These are phyloP conservation scores for Coemansia sp. DNA, from an alignment of 192 early-diverging fungal species.

Conservation along the genomic window DNA sequence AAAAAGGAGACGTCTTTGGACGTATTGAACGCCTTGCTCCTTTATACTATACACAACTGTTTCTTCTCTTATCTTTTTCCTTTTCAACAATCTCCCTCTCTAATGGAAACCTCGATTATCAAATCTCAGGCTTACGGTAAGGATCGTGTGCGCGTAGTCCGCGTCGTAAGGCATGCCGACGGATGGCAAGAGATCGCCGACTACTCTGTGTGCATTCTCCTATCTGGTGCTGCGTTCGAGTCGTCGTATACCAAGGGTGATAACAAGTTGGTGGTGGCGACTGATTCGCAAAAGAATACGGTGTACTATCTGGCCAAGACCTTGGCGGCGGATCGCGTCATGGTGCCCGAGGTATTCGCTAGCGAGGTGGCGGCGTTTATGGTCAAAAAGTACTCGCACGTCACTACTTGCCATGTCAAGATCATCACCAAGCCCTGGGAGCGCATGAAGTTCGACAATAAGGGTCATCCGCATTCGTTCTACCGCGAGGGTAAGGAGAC, in stretches of 20 bases:
- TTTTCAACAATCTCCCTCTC: conserved; percentile 12
- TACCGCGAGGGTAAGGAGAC: conserved; percentile 70
- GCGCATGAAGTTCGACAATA: conserved; percentile 64
- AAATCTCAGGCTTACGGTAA: conserved; percentile 74
- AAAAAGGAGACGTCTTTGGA: background rate
- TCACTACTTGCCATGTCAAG: conserved; percentile 62
- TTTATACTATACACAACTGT: background rate
- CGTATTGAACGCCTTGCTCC: background rate
- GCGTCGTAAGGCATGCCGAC: conserved; percentile 63
- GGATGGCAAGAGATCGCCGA: conserved; percentile 70
- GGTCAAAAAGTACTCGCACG: conserved; percentile 72
- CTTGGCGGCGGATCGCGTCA: conserved; percentile 59
- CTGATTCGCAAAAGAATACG: conserved; percentile 80
- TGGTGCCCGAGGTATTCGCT: conserved; percentile 74
- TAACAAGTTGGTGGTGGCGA: conserved; percentile 75
- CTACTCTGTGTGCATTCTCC: conserved; percentile 63
- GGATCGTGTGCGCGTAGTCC: conserved; percentile 71
- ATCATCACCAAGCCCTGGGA: conserved; percentile 78
- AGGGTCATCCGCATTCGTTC: conserved; percentile 72
- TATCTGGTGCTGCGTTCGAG: conserved; percentile 62
- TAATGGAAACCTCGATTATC: conserved; percentile 57
- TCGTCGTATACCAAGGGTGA: conserved; percentile 76
- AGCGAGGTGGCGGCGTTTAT: conserved; percentile 69
- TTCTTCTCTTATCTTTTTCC: background rate
- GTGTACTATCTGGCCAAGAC: conserved; percentile 75